A percentile compares a stretch with the other conserved stretches of the same genome.
phyloP scores from a whole-genome alignment of 176 grass and related monocot species.

The Stipa capillata region DNA sequence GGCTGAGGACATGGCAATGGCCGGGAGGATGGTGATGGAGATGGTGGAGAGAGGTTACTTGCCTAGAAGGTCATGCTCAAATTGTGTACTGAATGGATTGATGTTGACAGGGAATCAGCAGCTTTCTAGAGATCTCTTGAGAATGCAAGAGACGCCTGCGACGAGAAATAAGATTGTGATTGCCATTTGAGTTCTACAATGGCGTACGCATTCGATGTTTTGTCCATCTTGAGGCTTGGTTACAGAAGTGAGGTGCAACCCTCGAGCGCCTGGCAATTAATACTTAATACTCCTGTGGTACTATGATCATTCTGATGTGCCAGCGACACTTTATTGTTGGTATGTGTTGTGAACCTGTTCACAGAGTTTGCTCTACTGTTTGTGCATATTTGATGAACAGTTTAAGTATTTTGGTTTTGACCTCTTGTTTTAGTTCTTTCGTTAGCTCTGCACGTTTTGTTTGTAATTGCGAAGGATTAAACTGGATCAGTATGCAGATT shows the following conservation, averaged over 20 bases:
- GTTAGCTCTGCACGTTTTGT: not conserved
- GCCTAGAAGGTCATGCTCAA: constrained; percentile 91
- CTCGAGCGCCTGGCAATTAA: not conserved
- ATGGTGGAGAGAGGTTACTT: constrained; percentile 87
- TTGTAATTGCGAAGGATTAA: not conserved
- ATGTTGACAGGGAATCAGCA: constrained; percentile 80
- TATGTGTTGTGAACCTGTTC: not conserved
- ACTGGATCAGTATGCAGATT: not conserved
- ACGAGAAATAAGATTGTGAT: constrained; percentile 60
- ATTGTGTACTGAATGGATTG: constrained; percentile 73
- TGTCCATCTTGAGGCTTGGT: no score
- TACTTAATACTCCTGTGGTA: not conserved
- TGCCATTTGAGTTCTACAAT: not conserved
- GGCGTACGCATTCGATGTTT: not conserved
- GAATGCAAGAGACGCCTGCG: constrained; percentile 67
- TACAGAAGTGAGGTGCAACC: not conserved
- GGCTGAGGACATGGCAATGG: constrained; percentile 63
- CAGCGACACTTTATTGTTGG: not conserved
- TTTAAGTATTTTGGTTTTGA: not conserved
- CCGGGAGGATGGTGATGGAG: constrained; percentile 72
- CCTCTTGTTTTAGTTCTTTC: not conserved
- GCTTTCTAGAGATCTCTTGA: constrained; percentile 60
- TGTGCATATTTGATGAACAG: not conserved
- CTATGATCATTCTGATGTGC: constrained; percentile 1
- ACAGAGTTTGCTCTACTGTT: not conserved